Conservation (phyloP, 2,329 filamentous ascomycete genomes). For the Hypoxylon sp. region DNA sequence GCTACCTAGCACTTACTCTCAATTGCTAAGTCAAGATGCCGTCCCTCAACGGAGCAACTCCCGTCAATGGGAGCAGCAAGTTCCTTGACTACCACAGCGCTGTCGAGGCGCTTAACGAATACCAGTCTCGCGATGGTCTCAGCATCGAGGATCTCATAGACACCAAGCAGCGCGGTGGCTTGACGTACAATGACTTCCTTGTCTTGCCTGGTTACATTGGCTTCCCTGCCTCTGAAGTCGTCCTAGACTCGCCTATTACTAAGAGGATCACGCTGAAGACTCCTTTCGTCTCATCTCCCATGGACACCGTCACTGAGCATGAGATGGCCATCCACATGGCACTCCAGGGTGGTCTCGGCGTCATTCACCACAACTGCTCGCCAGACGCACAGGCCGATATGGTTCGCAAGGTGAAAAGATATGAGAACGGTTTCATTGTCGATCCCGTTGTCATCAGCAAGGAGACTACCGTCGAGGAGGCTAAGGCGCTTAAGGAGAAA, state of each 20-base stretch:
- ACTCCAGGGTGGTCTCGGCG: constrained; percentile 86
- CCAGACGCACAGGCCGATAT: constrained; percentile 97
- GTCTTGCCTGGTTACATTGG: constrained; percentile 97
- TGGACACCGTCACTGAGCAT: constrained; percentile 99
- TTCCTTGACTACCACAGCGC: constrained; percentile 81
- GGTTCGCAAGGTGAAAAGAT: constrained; percentile 99
- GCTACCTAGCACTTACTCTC: constrained; percentile 45
- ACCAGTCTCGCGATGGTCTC: constrained; percentile 85
- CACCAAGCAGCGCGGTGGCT: constrained; percentile 89
- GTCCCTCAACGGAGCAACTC: constrained; percentile 73
- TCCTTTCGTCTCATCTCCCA: constrained; percentile 95
- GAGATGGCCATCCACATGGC: constrained; percentile 99
- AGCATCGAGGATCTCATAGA: constrained; percentile 88
- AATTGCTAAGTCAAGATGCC: constrained; percentile 70
- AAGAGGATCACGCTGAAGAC: constrained; percentile 97
- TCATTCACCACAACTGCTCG: constrained; percentile 99
- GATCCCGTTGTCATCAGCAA: constrained; percentile 94
- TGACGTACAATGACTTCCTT: constrained; percentile 99
- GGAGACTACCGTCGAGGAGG: constrained; percentile 89
- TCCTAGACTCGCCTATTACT: constrained; percentile 90
- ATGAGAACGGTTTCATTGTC: constrained; percentile 98
- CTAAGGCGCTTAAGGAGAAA: constrained; percentile 92
- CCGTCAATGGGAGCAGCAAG: constrained; percentile 65
- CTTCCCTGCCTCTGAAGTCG: constrained; percentile 91
- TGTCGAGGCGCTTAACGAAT: constrained; percentile 84